These are phyloP conservation scores for Mycena alexandri DNA, from an alignment of 768 basidiomycete species.

Conservation along the genomic window DNA sequence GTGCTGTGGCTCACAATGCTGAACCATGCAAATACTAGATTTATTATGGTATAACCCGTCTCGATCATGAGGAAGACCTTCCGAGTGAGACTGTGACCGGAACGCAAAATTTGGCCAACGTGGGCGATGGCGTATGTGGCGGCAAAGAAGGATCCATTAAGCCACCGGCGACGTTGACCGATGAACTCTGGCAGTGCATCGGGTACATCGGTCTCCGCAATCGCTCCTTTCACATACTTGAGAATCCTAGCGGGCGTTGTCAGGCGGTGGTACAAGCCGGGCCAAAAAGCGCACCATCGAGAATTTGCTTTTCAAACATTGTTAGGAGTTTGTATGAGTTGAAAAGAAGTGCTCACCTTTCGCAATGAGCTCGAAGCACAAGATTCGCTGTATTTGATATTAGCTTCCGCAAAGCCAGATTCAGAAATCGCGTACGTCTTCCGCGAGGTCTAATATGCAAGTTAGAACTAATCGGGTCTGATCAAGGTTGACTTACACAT, in stretches of 20 bases:
- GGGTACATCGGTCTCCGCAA: slow-evolving; percentile 95
- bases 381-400: slow-evolving; percentile 71
- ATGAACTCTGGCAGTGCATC: slow-evolving; percentile 95
- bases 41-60: slow-evolving; percentile 88
- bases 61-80: slow-evolving; percentile 84
- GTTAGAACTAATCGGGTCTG: slow-evolving; percentile 27
- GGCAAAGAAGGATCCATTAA: slow-evolving; percentile 95
- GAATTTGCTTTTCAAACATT: slow-evolving; percentile 62
- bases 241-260: slow-evolving; percentile 76
- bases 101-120: slow-evolving; percentile 80
- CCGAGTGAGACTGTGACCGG: slow-evolving; percentile 83
- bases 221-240: slow-evolving; percentile 94
- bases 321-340: too few relatives aligned
- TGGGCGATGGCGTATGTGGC: slow-evolving; percentile 95
- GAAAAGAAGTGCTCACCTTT: slow-evolving; percentile 39
- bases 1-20: slow-evolving; percentile 68
- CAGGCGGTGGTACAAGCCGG: slow-evolving; percentile 23
- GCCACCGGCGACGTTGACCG: slow-evolving; percentile 88
- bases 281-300: slow-evolving; percentile 68
- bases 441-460: slow-evolving; percentile 76
- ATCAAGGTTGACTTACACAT: slow-evolving; percentile 75
- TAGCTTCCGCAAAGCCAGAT: slow-evolving; percentile 6
- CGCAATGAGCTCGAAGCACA: slow-evolving; percentile 85
- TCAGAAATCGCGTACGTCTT: slow-evolving; percentile 70
- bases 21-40: slow-evolving; percentile 94